Evolutionary conservation across 306 rosid genomes (phyloP).

Genomic region (Leucaena leucocephala): DNA sequence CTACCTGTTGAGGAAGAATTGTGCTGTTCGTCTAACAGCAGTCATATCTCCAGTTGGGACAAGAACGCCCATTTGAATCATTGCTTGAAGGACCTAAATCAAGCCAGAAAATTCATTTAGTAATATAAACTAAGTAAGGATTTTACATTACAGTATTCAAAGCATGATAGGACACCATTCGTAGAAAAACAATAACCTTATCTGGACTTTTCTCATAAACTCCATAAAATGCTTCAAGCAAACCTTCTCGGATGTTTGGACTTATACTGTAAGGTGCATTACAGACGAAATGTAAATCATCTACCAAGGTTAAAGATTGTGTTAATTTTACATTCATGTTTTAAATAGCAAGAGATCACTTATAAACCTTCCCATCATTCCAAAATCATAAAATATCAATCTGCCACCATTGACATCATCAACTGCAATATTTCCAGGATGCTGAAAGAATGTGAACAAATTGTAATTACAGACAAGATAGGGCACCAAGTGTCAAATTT

Average conservation of each 20-base stretch:
- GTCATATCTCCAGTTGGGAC: conserved; percentile 99
- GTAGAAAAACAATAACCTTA: conserved; percentile 57
- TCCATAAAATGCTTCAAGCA: conserved; percentile 93
- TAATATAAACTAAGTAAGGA: conserved; percentile 33
- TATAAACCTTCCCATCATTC: conserved; percentile 98
- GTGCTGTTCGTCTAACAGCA: conserved; percentile 95
- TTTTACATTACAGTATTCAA: conserved; percentile 23
- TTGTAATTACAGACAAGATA: conserved; percentile 8
- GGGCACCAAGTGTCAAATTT: conserved; percentile 27
- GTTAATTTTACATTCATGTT: background rate
- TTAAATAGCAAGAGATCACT: conserved; percentile 32
- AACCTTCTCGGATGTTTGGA: conserved; percentile 92
- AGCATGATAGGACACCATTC: conserved; percentile 29
- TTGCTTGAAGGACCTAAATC: conserved; percentile 90
- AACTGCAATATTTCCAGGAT: conserved; percentile 98
- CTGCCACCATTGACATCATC: conserved; percentile 99
- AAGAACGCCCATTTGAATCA: conserved; percentile 99
- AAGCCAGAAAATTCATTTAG: conserved; percentile 36
- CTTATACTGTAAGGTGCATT: conserved; percentile 71
- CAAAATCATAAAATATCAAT: conserved; percentile 99
- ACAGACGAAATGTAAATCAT: conserved; percentile 34
- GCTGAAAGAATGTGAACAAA: conserved; percentile 56
- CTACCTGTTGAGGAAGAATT: conserved; percentile 92
- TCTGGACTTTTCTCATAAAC: conserved; percentile 96
- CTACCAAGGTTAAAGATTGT: conserved; percentile 28